A percentile compares a stretch with the other conserved stretches of the same genome.
Evolutionary conservation across 2,329 filamentous ascomycete genomes (phyloP).

Genomic region (Neoscytalidium dimidiatum): DNA sequence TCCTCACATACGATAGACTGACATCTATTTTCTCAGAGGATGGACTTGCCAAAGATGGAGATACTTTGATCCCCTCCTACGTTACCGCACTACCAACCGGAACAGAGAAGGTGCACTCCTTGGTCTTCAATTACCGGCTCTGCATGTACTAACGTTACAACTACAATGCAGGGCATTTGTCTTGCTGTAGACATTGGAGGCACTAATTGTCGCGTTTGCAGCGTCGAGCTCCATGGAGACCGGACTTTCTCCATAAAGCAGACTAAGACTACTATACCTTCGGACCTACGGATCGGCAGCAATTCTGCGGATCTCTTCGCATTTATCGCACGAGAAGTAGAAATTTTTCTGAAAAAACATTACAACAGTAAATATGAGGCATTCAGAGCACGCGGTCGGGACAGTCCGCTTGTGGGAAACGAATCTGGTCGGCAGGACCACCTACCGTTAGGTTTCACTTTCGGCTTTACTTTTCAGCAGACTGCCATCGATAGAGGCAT

Average conservation of each 20-base stretch:
- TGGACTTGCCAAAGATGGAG: constrained; percentile 13
- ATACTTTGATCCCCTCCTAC: constrained; percentile 16
- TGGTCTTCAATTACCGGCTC: not conserved
- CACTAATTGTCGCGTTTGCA: constrained; percentile 92
- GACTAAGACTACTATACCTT: constrained; percentile 93
- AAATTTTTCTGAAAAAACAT: constrained; percentile 87
- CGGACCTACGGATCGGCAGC: constrained; percentile 80
- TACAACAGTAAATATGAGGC: constrained; percentile 45
- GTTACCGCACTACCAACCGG: not conserved
- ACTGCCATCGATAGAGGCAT: constrained; percentile 91
- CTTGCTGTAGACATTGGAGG: constrained; percentile 94
- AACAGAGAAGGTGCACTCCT: constrained; percentile 3
- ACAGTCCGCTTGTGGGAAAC: not conserved
- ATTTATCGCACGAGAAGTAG: constrained; percentile 88
- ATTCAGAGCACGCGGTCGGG: not conserved
- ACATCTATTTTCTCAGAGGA: not conserved
- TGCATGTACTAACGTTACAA: not conserved
- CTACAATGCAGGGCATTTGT: constrained; percentile 70
- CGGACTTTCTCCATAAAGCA: constrained; percentile 67
- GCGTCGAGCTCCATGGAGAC: constrained; percentile 83
- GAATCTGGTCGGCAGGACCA: constrained; percentile 56
- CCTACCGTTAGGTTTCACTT: constrained; percentile 88
- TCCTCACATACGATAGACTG: not conserved
- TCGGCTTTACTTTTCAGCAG: constrained; percentile 92
- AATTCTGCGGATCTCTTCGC: constrained; percentile 87